Evolutionary conservation across 352 stramenopile species (phyloP).

Genomic region (Phytopythium sindhum): DNA sequence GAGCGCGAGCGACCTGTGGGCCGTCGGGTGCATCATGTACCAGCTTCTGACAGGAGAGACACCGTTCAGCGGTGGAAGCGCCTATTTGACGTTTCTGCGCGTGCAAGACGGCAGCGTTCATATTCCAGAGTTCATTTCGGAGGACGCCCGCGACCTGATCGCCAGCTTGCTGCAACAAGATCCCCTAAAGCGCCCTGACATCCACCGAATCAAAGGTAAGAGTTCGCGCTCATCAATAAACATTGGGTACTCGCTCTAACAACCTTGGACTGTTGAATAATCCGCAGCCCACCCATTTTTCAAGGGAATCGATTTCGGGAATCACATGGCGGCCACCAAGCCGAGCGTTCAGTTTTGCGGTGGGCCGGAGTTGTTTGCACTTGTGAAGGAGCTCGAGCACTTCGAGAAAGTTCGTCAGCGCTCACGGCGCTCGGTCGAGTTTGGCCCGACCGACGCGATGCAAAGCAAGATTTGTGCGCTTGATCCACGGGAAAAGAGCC

Average conservation of each 20-base stretch:
- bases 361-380: constrained; percentile 37
- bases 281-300: constrained; percentile 74
- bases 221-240: too few species aligned
- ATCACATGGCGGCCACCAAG: constrained; percentile 40
- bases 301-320: constrained; percentile 53
- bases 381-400: constrained; percentile 37
- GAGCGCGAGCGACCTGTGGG: constrained; percentile 66
- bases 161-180: constrained; percentile 46
- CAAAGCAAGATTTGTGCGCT: constrained; percentile 41
- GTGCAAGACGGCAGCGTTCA: constrained; percentile 59
- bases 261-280: not conserved
- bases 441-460: constrained; percentile 21
- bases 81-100: constrained; percentile 79
- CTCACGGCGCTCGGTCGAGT: constrained; percentile 18
- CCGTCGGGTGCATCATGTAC: constrained; percentile 73
- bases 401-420: constrained; percentile 33
- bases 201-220: constrained; percentile 64
- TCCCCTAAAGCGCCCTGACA: constrained; percentile 30
- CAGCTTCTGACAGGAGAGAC: constrained; percentile 80
- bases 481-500: constrained; percentile 21
- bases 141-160: constrained; percentile 62
- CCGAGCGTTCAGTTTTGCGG: constrained; percentile 35
- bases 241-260: not conserved
- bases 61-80: constrained; percentile 71
- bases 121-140: constrained; percentile 60